Base-by-base conservation (phyloP, 148 eudicot species). In the Cornus suecica region DNA sequence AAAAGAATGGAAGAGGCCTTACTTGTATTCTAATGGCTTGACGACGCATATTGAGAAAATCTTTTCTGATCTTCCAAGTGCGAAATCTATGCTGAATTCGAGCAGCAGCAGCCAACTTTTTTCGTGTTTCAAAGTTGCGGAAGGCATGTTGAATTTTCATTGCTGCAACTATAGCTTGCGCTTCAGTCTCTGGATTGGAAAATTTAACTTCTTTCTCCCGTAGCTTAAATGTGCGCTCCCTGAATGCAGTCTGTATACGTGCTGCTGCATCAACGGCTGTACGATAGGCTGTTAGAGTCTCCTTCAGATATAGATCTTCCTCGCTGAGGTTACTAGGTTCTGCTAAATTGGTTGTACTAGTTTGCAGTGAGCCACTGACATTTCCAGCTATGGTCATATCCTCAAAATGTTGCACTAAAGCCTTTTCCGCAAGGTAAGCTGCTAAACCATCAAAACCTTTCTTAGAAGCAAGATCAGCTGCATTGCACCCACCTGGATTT, bases 241-340 rank as follows among this genome's bases (percentile, higher is more conserved):
- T 87, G 82, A 91, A 93, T 48, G 98, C 94, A 73, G 91, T 78
- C 66, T 96, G 98, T 76, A 96, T 96, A 64, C 94, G 93, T 10
- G 97, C 97, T 34, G 99, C 99, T 62, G 97, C 99, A 90, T 93
- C 99, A 82, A 98, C 99, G 64, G 98, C 99, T 2, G 92, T 93
- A 25, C 99, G 87, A 84, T 90, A 93, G 83, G 99, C 99, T 11
- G 98, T 76, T 81, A 96, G 83, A 34, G 97, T 85, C 58, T 96
- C 99, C 78, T 95, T 93, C 77, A 96, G 80, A 82, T 80, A 86
- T 42, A 86, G 42, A 73, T 96, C 99, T 16, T 96, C 99, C 76
- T 91, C 93, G 22, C 73, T 90, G 60, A 84, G 26, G 80, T 83
- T 77, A 77, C 74, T 79, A 30, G 83, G 67, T 77, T 75, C 74